A percentile compares a stretch with the other conserved stretches of the same genome.
phyloP scores from a whole-genome alignment of 257 asterid species.

The Euphrasia confusa region DNA sequence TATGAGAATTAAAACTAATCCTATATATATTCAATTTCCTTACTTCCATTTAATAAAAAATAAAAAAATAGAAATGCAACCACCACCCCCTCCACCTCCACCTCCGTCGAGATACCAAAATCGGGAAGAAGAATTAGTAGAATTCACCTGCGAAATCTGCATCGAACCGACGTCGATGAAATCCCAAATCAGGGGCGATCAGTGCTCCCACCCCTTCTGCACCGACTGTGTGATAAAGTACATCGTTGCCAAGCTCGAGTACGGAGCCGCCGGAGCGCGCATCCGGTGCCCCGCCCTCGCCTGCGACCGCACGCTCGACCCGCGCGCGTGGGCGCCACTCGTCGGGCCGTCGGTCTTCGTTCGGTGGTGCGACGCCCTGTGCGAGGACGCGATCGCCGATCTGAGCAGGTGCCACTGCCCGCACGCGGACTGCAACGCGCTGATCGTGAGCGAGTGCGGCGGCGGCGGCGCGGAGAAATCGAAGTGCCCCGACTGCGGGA shows the following conservation, averaged over 20 bases:
- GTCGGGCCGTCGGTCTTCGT: slow-evolving; percentile 39
- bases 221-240: slow-evolving; percentile 56
- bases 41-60: no score
- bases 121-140: slow-evolving; percentile 2
- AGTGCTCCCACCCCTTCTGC: slow-evolving; percentile 61
- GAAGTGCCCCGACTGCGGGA: slow-evolving; percentile 54
- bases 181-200: slow-evolving; percentile 15
- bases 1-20: no score
- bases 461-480: slow-evolving; percentile 36
- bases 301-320: slow-evolving; percentile 55
- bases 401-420: slow-evolving; percentile 52
- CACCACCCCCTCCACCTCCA: neutral
- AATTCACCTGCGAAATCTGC: slow-evolving; percentile 62
- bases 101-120: neutral
- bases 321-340: slow-evolving; percentile 36
- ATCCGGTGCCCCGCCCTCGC: slow-evolving; percentile 57
- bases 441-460: slow-evolving; percentile 71
- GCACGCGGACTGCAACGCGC: slow-evolving; percentile 39
- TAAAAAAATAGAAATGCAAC: neutral
- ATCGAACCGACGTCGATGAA: slow-evolving; percentile 35
- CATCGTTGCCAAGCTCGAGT: slow-evolving; percentile 57
- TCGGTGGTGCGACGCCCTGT: slow-evolving; percentile 70
- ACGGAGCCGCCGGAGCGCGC: slow-evolving; percentile 32
- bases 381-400: slow-evolving; percentile 42
- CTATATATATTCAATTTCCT: no score